These are phyloP conservation scores for Cercospora sojina DNA, from an alignment of 2,329 filamentous ascomycete genomes.

Conservation along the genomic window DNA sequence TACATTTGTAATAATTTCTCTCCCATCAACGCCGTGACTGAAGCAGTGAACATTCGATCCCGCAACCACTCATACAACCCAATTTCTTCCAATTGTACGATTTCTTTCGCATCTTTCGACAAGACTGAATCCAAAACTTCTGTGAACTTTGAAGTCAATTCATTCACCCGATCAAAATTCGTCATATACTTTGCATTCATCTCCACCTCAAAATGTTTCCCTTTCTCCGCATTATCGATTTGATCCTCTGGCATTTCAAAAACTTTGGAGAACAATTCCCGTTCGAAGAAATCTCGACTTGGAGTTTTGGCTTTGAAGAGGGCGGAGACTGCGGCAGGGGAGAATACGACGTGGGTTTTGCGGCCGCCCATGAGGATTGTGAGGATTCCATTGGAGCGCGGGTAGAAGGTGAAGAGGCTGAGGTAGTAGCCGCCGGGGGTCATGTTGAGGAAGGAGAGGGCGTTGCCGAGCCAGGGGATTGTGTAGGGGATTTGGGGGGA, in stretches of 20 bases:
- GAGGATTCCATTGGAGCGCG: slow-evolving; percentile 30
- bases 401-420: slow-evolving; percentile 32
- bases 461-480: slow-evolving; percentile 34
- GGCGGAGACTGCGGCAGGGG: slow-evolving; percentile 29
- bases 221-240: slow-evolving; percentile 24
- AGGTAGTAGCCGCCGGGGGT: slow-evolving; percentile 32
- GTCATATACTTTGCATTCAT: slow-evolving; percentile 34
- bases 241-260: slow-evolving; percentile 30
- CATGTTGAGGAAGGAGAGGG: slow-evolving; percentile 30
- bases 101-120: slow-evolving; percentile 25
- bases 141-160: slow-evolving; percentile 33
- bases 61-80: slow-evolving; percentile 36
- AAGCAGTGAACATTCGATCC: slow-evolving; percentile 36
- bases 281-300: slow-evolving; percentile 32
- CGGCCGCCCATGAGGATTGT: slow-evolving; percentile 35
- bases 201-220: slow-evolving; percentile 31
- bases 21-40: slow-evolving; percentile 34
- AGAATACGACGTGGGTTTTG: slow-evolving; percentile 33
- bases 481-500: slow-evolving; percentile 34
- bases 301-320: slow-evolving; percentile 32
- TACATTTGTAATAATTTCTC: slow-evolving; percentile 34
- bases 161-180: slow-evolving; percentile 35
- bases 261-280: slow-evolving; percentile 29
- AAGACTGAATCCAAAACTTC: slow-evolving; percentile 26
- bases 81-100: slow-evolving; percentile 23